Conservation (phyloP, 2,329 filamentous ascomycete species). For the Tolypocladium album region DNA sequence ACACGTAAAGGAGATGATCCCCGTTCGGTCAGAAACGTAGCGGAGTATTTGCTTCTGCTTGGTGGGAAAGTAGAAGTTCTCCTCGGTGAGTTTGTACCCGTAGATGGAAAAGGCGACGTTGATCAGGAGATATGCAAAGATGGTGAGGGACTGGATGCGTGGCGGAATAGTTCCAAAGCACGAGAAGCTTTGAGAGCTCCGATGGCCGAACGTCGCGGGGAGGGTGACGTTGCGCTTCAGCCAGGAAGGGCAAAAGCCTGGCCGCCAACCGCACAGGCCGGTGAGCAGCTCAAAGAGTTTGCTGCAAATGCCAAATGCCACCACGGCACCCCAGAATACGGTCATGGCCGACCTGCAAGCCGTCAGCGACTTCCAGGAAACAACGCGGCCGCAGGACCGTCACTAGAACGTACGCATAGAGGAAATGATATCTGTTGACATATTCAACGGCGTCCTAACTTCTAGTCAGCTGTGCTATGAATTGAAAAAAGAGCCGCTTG, state of each 20-base stretch:
- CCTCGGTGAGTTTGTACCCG: conserved; percentile 25
- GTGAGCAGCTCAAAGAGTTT: conserved; percentile 12
- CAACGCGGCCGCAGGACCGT: background rate
- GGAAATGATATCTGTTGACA: background rate
- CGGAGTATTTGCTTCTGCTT: conserved; percentile 28
- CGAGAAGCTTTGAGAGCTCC: conserved; percentile 30
- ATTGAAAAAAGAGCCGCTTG: background rate
- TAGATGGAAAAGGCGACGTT: conserved; percentile 25
- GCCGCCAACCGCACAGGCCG: background rate
- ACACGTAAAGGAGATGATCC: conserved; percentile 52
- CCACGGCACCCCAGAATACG: conserved; percentile 28
- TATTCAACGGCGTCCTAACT: background rate
- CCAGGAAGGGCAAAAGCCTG: conserved; percentile 8
- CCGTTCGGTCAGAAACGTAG: conserved; percentile 52
- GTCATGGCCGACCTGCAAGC: conserved; percentile 16
- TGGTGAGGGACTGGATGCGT: conserved; percentile 29
- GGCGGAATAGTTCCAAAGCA: conserved; percentile 33
- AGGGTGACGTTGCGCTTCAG: conserved; percentile 21
- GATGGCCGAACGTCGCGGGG: conserved; percentile 32
- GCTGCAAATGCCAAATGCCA: conserved; percentile 22
- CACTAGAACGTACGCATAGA: background rate
- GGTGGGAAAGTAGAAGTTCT: conserved; percentile 24
- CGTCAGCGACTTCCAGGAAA: background rate
- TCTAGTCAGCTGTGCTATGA: background rate
- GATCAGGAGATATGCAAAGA: conserved; percentile 24